A percentile compares a stretch with the other conserved stretches of the same genome.
Conservation (phyloP, 2,329 filamentous ascomycete species). For the Diatrype stigma region DNA sequence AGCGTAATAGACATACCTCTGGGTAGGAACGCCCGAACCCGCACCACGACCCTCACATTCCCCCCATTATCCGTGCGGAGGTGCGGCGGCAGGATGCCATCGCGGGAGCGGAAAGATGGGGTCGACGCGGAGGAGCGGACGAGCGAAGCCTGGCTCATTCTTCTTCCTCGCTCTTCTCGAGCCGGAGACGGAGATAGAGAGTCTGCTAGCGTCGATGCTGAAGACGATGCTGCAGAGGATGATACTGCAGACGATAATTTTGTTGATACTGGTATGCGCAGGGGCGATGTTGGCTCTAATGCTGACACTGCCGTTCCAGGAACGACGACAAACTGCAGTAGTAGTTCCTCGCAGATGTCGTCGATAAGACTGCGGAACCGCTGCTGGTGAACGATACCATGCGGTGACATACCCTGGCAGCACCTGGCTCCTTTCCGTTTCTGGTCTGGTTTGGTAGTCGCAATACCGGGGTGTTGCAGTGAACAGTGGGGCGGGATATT, state of each 20-base stretch:
- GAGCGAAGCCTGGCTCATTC: slow-evolving; percentile 8
- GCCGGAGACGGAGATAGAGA: too few species aligned
- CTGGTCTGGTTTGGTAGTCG: neutral
- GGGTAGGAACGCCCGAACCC: slow-evolving; percentile 73
- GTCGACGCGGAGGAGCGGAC: slow-evolving; percentile 68
- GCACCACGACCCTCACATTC: slow-evolving; percentile 78
- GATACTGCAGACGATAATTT: neutral
- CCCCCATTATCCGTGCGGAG: slow-evolving; percentile 60
- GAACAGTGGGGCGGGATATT: neutral
- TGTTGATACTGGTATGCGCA: neutral
- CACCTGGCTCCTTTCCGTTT: neutral
- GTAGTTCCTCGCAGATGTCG: slow-evolving; percentile 1
- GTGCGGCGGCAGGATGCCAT: slow-evolving; percentile 58
- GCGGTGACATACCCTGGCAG: neutral
- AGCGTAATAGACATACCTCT: slow-evolving; percentile 53
- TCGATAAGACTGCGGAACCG: slow-evolving; percentile 1
- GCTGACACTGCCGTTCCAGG: too few species aligned
- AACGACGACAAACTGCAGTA: too few species aligned
- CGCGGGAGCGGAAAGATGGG: slow-evolving; percentile 70
- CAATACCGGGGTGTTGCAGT: neutral
- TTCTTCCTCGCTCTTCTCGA: too few species aligned
- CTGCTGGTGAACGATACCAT: neutral
- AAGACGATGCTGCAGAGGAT: too few species aligned
- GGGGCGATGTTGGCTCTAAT: too few species aligned
- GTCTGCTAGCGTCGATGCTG: too few species aligned